Conservation (phyloP, 2,329 filamentous ascomycete species). For the Alternaria gansuensis region DNA sequence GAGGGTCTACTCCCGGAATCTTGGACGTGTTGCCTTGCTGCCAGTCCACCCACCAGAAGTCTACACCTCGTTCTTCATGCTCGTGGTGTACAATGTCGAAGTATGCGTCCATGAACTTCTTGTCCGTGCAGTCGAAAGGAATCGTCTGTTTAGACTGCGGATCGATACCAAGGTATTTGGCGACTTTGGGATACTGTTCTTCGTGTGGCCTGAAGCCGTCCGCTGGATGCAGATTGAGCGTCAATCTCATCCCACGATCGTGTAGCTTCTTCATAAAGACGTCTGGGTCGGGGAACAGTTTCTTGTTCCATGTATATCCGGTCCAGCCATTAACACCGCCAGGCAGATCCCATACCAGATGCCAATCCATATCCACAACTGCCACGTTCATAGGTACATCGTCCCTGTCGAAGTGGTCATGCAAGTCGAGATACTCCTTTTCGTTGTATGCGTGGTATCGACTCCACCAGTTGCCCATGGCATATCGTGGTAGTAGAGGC, state of each 20-base stretch:
- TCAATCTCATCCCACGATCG: constrained; percentile 61
- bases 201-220: constrained; percentile 66
- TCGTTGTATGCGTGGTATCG: constrained; percentile 67
- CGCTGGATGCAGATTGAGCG: constrained; percentile 70
- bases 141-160: constrained; percentile 62
- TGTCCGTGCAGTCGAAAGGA: constrained; percentile 64
- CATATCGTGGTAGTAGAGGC: constrained; percentile 65
- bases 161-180: constrained; percentile 62
- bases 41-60: constrained; percentile 76
- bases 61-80: constrained; percentile 65
- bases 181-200: constrained; percentile 65
- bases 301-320: constrained; percentile 69
- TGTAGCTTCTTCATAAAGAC: constrained; percentile 63
- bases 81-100: constrained; percentile 65
- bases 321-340: constrained; percentile 62
- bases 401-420: constrained; percentile 64
- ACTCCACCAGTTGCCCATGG: constrained; percentile 72
- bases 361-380: constrained; percentile 74
- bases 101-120: constrained; percentile 66
- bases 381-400: constrained; percentile 67
- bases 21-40: constrained; percentile 67
- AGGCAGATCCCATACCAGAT: constrained; percentile 58
- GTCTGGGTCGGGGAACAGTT: constrained; percentile 66
- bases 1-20: constrained; percentile 67
- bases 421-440: constrained; percentile 65